A percentile compares a stretch with the other conserved stretches of the same genome.
These are phyloP conservation scores for Salix caprea DNA, from an alignment of 345 rosid species.

Conservation along the genomic window DNA sequence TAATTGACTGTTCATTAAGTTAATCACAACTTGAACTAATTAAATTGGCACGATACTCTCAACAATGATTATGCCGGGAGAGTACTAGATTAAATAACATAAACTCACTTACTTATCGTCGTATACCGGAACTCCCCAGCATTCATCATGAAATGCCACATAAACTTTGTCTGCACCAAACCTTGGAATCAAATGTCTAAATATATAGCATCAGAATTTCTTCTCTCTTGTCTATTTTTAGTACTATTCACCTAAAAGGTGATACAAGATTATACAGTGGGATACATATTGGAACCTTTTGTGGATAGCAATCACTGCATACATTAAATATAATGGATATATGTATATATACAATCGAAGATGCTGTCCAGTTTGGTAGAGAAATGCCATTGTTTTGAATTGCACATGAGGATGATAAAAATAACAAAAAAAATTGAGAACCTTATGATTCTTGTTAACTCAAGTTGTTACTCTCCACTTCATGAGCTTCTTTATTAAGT, in stretches of 20 bases:
- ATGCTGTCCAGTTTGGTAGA: not conserved
- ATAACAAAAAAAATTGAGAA: not conserved
- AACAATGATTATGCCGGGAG: not conserved
- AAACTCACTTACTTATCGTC: constrained; percentile 69
- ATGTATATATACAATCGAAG: not conserved
- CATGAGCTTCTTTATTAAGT: not conserved
- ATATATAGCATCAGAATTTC: not conserved
- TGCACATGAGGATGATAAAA: not conserved
- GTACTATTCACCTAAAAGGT: not conserved
- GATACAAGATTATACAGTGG: not conserved
- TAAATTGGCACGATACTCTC: not conserved
- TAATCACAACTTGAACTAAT: not conserved
- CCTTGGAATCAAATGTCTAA: not conserved
- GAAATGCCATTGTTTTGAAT: not conserved
- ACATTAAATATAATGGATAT: not conserved
- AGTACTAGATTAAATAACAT: not conserved
- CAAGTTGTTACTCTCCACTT: not conserved
- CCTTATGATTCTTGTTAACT: not conserved
- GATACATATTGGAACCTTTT: not conserved
- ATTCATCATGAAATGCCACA: constrained; percentile 86
- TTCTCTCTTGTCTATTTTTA: not conserved
- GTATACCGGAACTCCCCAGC: constrained; percentile 94
- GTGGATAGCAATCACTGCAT: not conserved
- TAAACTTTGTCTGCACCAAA: constrained; percentile 65
- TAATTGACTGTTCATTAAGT: constrained; percentile 50